A percentile compares a stretch with the other conserved stretches of the same genome.
These are phyloP conservation scores for Amauroascus niger DNA, from an alignment of 2,329 filamentous ascomycete species.

Conservation along the genomic window DNA sequence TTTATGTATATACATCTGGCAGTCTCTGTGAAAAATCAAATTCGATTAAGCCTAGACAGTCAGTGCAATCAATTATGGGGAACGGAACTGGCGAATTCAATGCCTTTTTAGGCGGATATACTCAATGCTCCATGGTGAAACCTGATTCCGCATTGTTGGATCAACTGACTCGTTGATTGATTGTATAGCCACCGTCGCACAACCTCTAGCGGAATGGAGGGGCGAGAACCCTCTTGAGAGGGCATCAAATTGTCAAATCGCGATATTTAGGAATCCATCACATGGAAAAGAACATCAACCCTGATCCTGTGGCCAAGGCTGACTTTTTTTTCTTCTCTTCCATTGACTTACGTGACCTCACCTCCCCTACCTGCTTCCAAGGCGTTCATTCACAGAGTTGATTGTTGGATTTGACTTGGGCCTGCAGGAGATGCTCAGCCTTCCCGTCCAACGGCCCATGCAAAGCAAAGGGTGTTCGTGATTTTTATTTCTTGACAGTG, in stretches of 20 bases:
- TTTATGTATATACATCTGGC: no score
- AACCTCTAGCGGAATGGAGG: neutral
- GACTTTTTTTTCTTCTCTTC: no score
- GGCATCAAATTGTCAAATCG: neutral
- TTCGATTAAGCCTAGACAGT: no score
- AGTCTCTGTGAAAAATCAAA: no score
- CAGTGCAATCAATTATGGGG: no score
- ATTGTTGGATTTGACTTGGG: slow-evolving; percentile 1
- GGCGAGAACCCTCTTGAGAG: neutral
- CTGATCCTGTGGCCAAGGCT: no score
- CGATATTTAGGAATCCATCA: neutral
- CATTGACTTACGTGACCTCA: neutral
- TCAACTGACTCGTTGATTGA: neutral
- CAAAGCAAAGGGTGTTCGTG: no score
- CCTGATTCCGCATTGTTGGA: neutral
- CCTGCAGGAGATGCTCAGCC: slow-evolving; percentile 5
- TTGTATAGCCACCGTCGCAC: neutral
- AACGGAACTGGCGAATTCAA: no score
- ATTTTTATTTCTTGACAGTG: neutral
- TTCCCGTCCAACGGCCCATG: neutral
- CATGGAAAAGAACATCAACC: neutral
- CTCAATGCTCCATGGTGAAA: neutral
- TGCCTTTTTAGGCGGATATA: no score
- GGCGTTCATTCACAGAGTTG: neutral
- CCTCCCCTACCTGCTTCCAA: no score